Base-by-base conservation (phyloP, 371 early-diverging fungal species). In the Mucor circinelloides region DNA sequence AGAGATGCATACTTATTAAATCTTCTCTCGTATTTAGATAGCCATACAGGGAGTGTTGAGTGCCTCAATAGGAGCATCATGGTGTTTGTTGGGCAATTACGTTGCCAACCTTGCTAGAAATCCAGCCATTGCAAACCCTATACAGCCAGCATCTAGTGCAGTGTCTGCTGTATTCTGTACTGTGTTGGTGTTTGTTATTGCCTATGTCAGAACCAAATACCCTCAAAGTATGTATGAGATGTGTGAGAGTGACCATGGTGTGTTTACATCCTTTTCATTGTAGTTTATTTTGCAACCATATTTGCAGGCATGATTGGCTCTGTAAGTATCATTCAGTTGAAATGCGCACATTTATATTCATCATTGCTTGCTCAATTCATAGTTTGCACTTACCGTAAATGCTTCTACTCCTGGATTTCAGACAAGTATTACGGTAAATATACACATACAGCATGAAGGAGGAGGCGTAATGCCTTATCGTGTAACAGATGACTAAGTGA, bases 81-180 rank as follows among this genome's bases (percentile, higher is more conserved):
- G 69, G 69, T 58, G 69, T 25, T 27, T 63, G 21, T 69, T 64
- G 38, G 64, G 64, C 48, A 73, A 72, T 64, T 78, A 67, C 44
- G 55, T 72, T 25, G 77, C 77, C 25, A 66, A 78, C 58, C 60
- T 75, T 25, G 74, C 73, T 27, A 64, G 81, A 28, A 74, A 81
- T 69, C 67, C 65, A 12, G 28, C 59, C 6, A 60, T 66, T 32
- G 70, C 59, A 10, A 50, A 32, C 7, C 71, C 79, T 10, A 54
- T 81, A 19, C 81, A 81, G 57, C 66, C 75, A 23, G 48, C 42
- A n/a, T 72, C 72, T 12, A 71, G 75, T 42, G 81, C 64, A 12
- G 55, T 81, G 13, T 60, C 75, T 6, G 77, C 70, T 30, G 36
- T 76, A 4, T 81, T 76, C 36, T 50, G 73, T 25, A 61, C 73